These are phyloP conservation scores for Scheffersomyces spartinae DNA, from an alignment of 805 yeast genomes.

Conservation along the genomic window DNA sequence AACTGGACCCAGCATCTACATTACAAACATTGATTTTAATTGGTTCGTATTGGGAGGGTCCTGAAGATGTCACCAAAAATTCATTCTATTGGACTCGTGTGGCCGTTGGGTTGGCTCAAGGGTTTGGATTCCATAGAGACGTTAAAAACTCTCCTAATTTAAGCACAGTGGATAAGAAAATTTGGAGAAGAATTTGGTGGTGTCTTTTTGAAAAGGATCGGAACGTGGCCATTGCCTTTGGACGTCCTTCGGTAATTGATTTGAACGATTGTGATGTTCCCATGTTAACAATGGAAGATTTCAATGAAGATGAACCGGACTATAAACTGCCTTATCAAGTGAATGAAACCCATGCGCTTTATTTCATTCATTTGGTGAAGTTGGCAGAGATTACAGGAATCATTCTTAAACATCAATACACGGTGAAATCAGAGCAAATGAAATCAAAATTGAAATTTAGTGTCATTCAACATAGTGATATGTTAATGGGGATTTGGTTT, in stretches of 20 bases:
- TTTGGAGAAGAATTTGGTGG: constrained; percentile 73
- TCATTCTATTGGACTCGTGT: constrained; percentile 60
- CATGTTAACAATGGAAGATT: constrained; percentile 58
- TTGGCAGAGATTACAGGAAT: constrained; percentile 63
- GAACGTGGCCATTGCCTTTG: constrained; percentile 58
- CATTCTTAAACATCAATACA: constrained; percentile 55
- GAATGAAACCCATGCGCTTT: constrained; percentile 38
- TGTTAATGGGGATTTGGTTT: constrained; percentile 71
- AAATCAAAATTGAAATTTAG: constrained; percentile 28
- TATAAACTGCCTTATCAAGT: constrained; percentile 31
- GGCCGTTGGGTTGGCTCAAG: constrained; percentile 62
- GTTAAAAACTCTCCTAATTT: constrained; percentile 28
- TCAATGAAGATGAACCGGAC: constrained; percentile 40
- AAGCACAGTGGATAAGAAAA: constrained; percentile 28
- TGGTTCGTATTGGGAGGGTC: constrained; percentile 66
- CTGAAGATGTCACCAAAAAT: constrained; percentile 56
- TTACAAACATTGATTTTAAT: constrained; percentile 53
- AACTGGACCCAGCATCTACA: constrained; percentile 48
- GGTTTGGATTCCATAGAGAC: constrained; percentile 63
- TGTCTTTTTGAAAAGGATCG: constrained; percentile 61
- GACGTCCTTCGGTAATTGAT: constrained; percentile 59
- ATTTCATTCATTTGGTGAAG: constrained; percentile 52
- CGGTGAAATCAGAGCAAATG: constrained; percentile 54
- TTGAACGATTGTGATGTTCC: constrained; percentile 67
- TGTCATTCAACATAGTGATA: constrained; percentile 56